Evolutionary conservation across 2,329 filamentous ascomycete species (phyloP).

Genomic region (Trichoderma polysporum): DNA sequence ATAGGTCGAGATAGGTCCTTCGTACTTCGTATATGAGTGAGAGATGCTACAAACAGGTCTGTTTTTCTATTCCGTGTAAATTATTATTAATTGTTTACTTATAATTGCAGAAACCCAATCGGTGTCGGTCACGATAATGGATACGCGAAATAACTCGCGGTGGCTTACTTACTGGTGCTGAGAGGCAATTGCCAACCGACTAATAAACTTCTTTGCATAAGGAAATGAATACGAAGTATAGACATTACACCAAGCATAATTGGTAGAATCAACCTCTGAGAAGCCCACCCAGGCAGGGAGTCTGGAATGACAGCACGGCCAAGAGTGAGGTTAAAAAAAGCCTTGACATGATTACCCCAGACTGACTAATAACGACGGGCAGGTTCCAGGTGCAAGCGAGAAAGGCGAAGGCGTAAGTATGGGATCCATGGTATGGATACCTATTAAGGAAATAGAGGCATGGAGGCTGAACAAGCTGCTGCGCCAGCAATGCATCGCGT

Average conservation of each 20-base stretch:
- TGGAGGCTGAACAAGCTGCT: constrained; percentile 3
- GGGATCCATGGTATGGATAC: neutral
- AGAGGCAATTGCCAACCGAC: neutral
- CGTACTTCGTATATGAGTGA: neutral
- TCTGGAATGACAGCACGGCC: neutral
- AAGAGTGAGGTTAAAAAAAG: neutral
- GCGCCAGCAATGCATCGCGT: neutral
- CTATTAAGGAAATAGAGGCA: neutral
- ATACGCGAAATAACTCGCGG: neutral
- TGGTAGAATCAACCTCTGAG: neutral
- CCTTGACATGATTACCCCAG: neutral
- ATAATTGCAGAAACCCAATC: no score
- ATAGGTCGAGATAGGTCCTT: neutral
- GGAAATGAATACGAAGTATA: neutral
- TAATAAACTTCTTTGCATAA: neutral
- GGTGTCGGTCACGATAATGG: neutral
- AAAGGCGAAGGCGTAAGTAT: neutral
- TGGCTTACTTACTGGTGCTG: neutral
- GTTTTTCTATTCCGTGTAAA: no score
- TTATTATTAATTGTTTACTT: no score
- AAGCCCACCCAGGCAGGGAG: neutral
- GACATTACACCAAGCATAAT: neutral
- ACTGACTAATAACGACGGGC: neutral
- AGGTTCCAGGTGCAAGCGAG: neutral
- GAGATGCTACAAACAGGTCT: neutral